Evolutionary conservation across 768 basidiomycete species (phyloP).

Genomic region (Boletus barrowsii): DNA sequence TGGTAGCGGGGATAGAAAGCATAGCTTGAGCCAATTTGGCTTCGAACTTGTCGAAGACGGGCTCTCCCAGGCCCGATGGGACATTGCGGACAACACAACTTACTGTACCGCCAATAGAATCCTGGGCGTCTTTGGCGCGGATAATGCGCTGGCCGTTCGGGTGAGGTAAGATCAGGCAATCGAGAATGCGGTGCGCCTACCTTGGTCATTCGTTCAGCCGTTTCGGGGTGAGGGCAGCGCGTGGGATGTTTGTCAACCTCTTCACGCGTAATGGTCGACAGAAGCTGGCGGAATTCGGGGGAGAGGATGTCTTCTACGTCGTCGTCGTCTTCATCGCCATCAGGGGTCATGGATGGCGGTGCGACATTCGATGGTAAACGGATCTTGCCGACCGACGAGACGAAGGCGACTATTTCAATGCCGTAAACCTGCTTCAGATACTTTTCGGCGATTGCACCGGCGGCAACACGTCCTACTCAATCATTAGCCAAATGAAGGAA

Average conservation of each 20-base stretch:
- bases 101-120: constrained; percentile 98
- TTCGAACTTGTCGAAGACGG: constrained; percentile 98
- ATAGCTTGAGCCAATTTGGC: constrained; percentile 95
- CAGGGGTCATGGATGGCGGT: constrained; percentile 38
- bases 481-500: constrained; percentile 1
- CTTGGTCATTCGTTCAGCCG: constrained; percentile 87
- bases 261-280: constrained; percentile 77
- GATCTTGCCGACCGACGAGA: constrained; percentile 93
- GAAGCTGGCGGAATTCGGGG: constrained; percentile 77
- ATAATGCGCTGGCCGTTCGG: constrained; percentile 70
- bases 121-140: constrained; percentile 82
- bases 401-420: constrained; percentile 95
- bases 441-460: constrained; percentile 96
- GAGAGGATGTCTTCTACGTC: constrained; percentile 72
- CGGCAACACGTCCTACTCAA: constrained; percentile 82
- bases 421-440: constrained; percentile 86
- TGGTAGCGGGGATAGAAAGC: constrained; percentile 98
- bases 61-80: constrained; percentile 92
- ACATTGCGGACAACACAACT: constrained; percentile 93
- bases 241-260: constrained; percentile 86
- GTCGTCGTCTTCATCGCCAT: constrained; percentile 56
- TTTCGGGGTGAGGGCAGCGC: constrained; percentile 87
- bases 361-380: constrained; percentile 60
- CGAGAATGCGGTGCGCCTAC: constrained; percentile 34
- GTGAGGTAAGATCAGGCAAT: constrained; percentile 36